A percentile compares a stretch with the other conserved stretches of the same genome.
These are phyloP conservation scores for Blastosporella zonata DNA, from an alignment of 1,284 basidiomycete genomes.

Conservation along the genomic window DNA sequence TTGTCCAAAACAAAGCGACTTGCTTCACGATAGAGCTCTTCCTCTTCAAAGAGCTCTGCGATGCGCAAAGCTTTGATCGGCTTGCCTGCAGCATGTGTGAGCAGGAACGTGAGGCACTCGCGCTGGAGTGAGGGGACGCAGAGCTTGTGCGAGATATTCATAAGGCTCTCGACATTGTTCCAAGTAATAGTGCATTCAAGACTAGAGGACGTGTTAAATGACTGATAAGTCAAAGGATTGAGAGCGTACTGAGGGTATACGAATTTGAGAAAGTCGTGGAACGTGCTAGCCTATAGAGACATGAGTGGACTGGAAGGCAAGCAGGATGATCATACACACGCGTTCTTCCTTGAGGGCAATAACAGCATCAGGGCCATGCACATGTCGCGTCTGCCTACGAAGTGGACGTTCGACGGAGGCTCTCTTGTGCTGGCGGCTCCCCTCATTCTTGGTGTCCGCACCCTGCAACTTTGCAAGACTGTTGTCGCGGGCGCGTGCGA, in stretches of 20 bases:
- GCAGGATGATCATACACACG: conserved; percentile 33
- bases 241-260: conserved; percentile 76
- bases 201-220: conserved; percentile 33
- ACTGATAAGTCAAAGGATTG: background rate
- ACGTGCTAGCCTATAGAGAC: conserved; percentile 59
- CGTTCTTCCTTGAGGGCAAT: conserved; percentile 82
- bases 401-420: conserved; percentile 16
- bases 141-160: conserved; percentile 85
- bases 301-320: conserved; percentile 4
- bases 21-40: conserved; percentile 85
- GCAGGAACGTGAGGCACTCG: conserved; percentile 81
- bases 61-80: conserved; percentile 90
- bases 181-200: conserved; percentile 89
- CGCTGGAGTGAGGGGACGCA: conserved; percentile 78
- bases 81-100: conserved; percentile 86
- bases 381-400: conserved; percentile 38
- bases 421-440: conserved; percentile 12
- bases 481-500: conserved; percentile 35
- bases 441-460: conserved; percentile 7
- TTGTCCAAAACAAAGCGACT: conserved; percentile 90
- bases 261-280: conserved; percentile 84
- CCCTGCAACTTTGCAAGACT: conserved; percentile 50
- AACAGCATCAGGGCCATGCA: conserved; percentile 64
- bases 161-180: conserved; percentile 88
- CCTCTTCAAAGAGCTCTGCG: conserved; percentile 82